These are phyloP conservation scores for Vitis rupestris DNA, from an alignment of 164 flowering plant species.

Conservation along the genomic window DNA sequence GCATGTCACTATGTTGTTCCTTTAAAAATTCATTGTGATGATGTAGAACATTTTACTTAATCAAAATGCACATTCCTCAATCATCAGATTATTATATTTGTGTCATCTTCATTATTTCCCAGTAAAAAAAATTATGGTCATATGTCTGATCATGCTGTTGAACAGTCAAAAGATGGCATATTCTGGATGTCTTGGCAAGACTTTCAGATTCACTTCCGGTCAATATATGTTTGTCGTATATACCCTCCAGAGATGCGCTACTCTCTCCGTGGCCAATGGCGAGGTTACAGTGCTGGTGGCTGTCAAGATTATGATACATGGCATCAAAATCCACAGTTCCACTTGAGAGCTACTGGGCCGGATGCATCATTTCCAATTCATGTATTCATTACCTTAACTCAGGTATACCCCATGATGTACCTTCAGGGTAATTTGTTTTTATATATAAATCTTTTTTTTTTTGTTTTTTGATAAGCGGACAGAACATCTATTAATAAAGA, in stretches of 20 bases:
- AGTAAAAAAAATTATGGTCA: neutral
- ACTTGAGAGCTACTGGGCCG: slow-evolving; percentile 74
- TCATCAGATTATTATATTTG: neutral
- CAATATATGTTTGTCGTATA: slow-evolving; percentile 95
- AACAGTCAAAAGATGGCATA: slow-evolving; percentile 96
- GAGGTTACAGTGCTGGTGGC: slow-evolving; percentile 97
- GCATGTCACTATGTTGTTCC: neutral
- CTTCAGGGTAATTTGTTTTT: slow-evolving; percentile 5
- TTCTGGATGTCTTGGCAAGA: slow-evolving; percentile 99
- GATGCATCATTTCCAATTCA: slow-evolving; percentile 93
- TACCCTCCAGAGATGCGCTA: slow-evolving; percentile 99
- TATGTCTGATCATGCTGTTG: slow-evolving; percentile 10
- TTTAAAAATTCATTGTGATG: neutral
- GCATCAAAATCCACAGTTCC: slow-evolving; percentile 97
- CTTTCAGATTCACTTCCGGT: slow-evolving; percentile 95
- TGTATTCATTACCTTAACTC: slow-evolving; percentile 95
- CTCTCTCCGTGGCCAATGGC: slow-evolving; percentile 95
- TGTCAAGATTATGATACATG: slow-evolving; percentile 97
- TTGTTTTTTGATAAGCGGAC: too few species aligned
- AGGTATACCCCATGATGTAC: slow-evolving; percentile 41
- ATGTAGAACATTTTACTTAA: too few species aligned
- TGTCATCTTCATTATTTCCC: neutral
- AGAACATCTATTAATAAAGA: too few species aligned
- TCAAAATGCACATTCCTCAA: neutral
- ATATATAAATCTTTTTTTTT: too few species aligned